Evolutionary conservation across 768 basidiomycete genomes (phyloP).

Genomic region (Mycena alexandri): DNA sequence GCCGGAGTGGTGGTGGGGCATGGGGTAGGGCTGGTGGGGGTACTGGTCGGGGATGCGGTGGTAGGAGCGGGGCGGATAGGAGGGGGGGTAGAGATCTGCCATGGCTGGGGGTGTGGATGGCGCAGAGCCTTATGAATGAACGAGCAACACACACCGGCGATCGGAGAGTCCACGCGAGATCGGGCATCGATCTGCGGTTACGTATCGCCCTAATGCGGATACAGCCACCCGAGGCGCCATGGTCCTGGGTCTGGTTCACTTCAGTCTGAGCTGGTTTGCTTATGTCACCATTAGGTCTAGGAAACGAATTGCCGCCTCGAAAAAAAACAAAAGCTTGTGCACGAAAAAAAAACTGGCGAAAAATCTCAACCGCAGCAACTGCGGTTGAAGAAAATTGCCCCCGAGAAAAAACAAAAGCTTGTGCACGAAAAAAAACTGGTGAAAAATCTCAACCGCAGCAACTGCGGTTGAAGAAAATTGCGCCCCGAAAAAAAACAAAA

Average conservation of each 20-base stretch:
- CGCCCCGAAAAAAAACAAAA: no score
- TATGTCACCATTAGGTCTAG: no score
- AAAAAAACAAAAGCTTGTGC: no score
- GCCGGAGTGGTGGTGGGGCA: constrained; percentile 56
- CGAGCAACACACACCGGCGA: constrained; percentile 7
- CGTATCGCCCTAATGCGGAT: no score
- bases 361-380: no score
- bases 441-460: no score
- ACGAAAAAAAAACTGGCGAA: no score
- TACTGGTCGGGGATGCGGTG: constrained; percentile 46
- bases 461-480: no score
- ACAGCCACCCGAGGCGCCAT: constrained; percentile 17
- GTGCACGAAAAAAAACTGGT: no score
- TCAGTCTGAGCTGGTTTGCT: not conserved
- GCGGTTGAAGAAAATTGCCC: no score
- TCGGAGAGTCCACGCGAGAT: constrained; percentile 20
- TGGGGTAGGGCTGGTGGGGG: constrained; percentile 47
- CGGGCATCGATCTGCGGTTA: not conserved
- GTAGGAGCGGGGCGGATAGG: constrained; percentile 40
- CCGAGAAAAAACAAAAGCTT: no score
- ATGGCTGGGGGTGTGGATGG: constrained; percentile 50
- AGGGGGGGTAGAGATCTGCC: constrained; percentile 67
- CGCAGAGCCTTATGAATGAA: constrained; percentile 22
- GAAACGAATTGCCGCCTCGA: no score
- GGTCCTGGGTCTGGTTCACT: not conserved